Base-by-base conservation (phyloP, 2,329 filamentous ascomycete species). In the Alternaria novae-zelandiae region DNA sequence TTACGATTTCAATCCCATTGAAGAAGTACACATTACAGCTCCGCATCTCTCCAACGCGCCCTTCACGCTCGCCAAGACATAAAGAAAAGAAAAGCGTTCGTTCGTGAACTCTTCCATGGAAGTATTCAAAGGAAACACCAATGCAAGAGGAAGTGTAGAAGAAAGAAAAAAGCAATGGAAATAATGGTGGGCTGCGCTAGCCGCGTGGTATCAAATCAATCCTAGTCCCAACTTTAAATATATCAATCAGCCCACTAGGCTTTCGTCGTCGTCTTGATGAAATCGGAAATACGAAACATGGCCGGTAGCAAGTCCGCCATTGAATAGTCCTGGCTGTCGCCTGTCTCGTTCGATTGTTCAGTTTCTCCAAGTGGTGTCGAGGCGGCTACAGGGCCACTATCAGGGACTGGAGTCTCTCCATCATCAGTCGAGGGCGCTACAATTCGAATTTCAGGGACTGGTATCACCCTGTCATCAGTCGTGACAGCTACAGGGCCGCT, bases 181-280 rank as follows among this genome's bases (percentile, higher is more conserved):
- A 51, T 51, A 25, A 36, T 49, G 41, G 47, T 50, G 58, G 61
- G 58, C 61, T 50, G 58, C 61, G 58, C 61, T 49, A 57, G 58
- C 61, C 61, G 21, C 58, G 58, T 64, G 61, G 58, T 64, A 64
- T 64, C 58, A 61, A 64, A 53, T 51, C 36, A 41, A 41, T 41
- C 36, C 36, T 41, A 9, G 36, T 41, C 36, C 36, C 36, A 41
- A 41, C 20, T 32, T 25, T 54, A 56, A 47, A 57, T 51, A 56
- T 28, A 20, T 26, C 30, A 20, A 26, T 25, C 32, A 43, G 53
- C 23, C 21, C 25, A 20, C 23, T 23, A 56, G 17, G 43, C 21
- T 25, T 21, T 26, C n/a, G 45, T 25, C 11, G 4, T 47, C 26
- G 54, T 28, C 23, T 20, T 51, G 20, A 46, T 30, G 49, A 43